Percentiles rank a stretch among this genome's conserved stretches.
phyloP scores from a whole-genome alignment of 2,329 filamentous ascomycete species.

The Cladosporium oxysporum region DNA sequence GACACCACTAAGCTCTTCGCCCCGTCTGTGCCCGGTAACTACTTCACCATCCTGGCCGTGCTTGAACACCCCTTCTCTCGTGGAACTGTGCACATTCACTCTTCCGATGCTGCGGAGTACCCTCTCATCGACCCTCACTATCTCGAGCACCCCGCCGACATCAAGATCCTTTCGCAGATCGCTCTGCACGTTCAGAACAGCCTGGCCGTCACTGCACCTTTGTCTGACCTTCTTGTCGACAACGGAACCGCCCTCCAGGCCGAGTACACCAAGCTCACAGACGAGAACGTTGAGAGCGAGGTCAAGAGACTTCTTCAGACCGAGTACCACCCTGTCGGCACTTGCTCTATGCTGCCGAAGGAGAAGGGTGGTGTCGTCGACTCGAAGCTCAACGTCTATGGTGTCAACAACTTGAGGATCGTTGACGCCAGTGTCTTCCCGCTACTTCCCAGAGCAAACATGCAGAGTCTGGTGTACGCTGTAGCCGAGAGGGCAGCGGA shows the following conservation, averaged over 20 bases:
- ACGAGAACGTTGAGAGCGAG: slow-evolving; percentile 14
- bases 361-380: slow-evolving; percentile 31
- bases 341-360: slow-evolving; percentile 31
- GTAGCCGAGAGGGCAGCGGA: slow-evolving; percentile 23
- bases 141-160: slow-evolving; percentile 49
- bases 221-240: slow-evolving; percentile 3
- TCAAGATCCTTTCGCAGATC: slow-evolving; percentile 36
- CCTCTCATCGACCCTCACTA: slow-evolving; percentile 32
- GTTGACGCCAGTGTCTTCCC: slow-evolving; percentile 35
- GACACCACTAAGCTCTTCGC: slow-evolving; percentile 30
- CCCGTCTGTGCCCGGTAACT: slow-evolving; percentile 36
- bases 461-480: slow-evolving; percentile 24
- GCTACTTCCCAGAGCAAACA: slow-evolving; percentile 25
- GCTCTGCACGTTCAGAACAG: slow-evolving; percentile 22
- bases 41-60: slow-evolving; percentile 38
- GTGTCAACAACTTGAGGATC: slow-evolving; percentile 29
- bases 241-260: slow-evolving; percentile 5
- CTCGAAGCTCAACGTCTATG: slow-evolving; percentile 29
- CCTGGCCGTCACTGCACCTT: slow-evolving; percentile 18
- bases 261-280: neutral
- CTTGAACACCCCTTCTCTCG: slow-evolving; percentile 39
- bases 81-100: slow-evolving; percentile 30
- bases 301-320: slow-evolving; percentile 20
- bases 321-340: slow-evolving; percentile 31
- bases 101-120: slow-evolving; percentile 25